phyloP scores from a whole-genome alignment of 345 rosid species.

The Erysimum cheiranthoides region DNA sequence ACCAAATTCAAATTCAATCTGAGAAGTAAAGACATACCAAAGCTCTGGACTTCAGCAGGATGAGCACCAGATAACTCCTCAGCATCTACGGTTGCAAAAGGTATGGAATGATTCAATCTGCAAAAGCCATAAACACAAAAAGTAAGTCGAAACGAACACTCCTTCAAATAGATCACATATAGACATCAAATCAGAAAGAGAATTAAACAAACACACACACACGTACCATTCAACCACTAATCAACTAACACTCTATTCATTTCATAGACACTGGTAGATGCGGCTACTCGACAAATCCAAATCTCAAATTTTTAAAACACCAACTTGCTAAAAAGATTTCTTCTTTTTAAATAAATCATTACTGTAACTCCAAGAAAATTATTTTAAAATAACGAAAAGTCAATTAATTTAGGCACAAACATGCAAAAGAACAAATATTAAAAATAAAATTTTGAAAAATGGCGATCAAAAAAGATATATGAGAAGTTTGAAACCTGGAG shows the following conservation, averaged over 20 bases:
- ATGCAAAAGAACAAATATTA: conserved; percentile 6
- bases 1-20: background rate
- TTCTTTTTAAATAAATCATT: background rate
- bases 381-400: background rate
- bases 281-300: conserved; percentile 31
- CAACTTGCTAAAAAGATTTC: conserved; percentile 38
- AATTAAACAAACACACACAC: background rate
- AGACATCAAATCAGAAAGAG: background rate
- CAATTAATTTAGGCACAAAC: conserved; percentile 16
- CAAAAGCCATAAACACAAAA: conserved; percentile 4
- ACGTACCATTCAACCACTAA: background rate
- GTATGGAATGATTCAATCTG: conserved; percentile 76
- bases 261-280: conserved; percentile 15
- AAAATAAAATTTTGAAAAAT: background rate
- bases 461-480: background rate
- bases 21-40: conserved; percentile 56
- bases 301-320: conserved; percentile 24
- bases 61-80: conserved; percentile 84
- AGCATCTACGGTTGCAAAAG: conserved; percentile 83
- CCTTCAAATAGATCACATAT: background rate
- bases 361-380: background rate
- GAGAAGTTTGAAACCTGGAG: conserved; percentile 51
- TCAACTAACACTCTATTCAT: conserved; percentile 13
- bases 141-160: background rate
- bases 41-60: conserved; percentile 86